Conservation (phyloP, 306 rosid genomes). For the Rubus idaeus region DNA sequence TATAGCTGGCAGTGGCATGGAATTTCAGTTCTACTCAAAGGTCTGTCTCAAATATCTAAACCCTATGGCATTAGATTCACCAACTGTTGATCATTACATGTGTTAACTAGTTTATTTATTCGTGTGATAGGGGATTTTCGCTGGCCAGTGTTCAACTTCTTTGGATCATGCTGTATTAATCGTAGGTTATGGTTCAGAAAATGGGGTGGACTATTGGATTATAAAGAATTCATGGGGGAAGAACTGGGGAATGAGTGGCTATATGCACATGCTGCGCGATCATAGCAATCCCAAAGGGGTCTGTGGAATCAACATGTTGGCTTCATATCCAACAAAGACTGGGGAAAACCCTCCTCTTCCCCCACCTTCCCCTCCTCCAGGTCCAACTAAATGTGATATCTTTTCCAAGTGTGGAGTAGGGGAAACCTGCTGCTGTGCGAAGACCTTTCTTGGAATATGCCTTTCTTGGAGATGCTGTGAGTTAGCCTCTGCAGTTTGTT, state of each 20-base stretch:
- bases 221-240: slow-evolving; percentile 89
- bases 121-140: slow-evolving; percentile 71
- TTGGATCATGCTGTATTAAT: slow-evolving; percentile 91
- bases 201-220: slow-evolving; percentile 89
- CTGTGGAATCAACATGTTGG: slow-evolving; percentile 84
- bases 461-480: slow-evolving; percentile 74
- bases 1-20: slow-evolving; percentile 79
- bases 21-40: slow-evolving; percentile 81
- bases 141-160: slow-evolving; percentile 78
- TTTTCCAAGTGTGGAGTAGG: slow-evolving; percentile 60
- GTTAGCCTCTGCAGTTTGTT: slow-evolving; percentile 62
- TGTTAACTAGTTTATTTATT: slow-evolving; percentile 6
- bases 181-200: slow-evolving; percentile 81
- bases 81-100: slow-evolving; percentile 2
- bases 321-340: slow-evolving; percentile 81
- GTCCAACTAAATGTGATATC: slow-evolving; percentile 59
- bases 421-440: slow-evolving; percentile 80
- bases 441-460: slow-evolving; percentile 63
- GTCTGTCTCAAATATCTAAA: slow-evolving; percentile 37
- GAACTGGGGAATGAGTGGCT: slow-evolving; percentile 86
- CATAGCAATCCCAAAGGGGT: slow-evolving; percentile 53
- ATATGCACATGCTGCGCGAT: slow-evolving; percentile 63
- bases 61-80: slow-evolving; percentile 9
- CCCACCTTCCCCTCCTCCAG: slow-evolving; percentile 66
- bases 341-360: slow-evolving; percentile 76